Conservation (phyloP, 352 stramenopile genomes). For the Phytopythium boreale region DNA sequence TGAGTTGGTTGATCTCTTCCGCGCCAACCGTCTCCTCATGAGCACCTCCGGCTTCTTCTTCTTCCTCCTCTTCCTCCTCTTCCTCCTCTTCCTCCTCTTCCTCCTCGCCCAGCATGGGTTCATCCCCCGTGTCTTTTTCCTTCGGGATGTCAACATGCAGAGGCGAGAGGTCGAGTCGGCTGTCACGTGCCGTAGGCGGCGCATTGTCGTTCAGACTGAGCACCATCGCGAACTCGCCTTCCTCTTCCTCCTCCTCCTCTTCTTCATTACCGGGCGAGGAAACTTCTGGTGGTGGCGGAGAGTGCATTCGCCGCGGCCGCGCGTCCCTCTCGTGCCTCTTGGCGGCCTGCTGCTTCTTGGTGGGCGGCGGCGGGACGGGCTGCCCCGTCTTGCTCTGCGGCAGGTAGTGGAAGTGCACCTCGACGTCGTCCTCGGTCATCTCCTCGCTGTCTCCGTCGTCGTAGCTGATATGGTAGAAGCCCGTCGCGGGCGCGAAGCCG, state of each 20-base stretch:
- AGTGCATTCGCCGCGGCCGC: neutral
- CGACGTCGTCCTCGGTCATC: constrained; percentile 75
- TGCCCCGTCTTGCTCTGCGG: constrained; percentile 8
- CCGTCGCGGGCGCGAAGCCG: constrained; percentile 34
- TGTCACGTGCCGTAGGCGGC: constrained; percentile 6
- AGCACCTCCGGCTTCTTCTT: constrained; percentile 18
- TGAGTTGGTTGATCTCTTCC: constrained; percentile 44
- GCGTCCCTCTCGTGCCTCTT: neutral
- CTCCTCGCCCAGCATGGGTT: constrained; percentile 15
- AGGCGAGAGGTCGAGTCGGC: neutral
- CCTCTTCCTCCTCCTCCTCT: neutral
- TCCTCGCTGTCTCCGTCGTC: constrained; percentile 80
- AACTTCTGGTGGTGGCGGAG: neutral
- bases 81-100: constrained; percentile 20
- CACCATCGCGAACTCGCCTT: constrained; percentile 16
- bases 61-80: constrained; percentile 14
- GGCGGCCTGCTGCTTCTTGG: constrained; percentile 8
- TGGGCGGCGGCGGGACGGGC: constrained; percentile 8
- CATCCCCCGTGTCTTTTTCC: constrained; percentile 15
- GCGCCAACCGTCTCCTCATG: constrained; percentile 11
- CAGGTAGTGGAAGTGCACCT: constrained; percentile 29
- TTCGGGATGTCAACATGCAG: constrained; percentile 3
- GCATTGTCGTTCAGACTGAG: constrained; percentile 46
- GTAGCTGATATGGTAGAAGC: constrained; percentile 77
- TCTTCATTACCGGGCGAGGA: neutral